Evolutionary conservation across 1,139 yeast species (phyloP), one percentile per base, ranked within the genome.

Genomic region (Lodderomyces margitis): DNA sequence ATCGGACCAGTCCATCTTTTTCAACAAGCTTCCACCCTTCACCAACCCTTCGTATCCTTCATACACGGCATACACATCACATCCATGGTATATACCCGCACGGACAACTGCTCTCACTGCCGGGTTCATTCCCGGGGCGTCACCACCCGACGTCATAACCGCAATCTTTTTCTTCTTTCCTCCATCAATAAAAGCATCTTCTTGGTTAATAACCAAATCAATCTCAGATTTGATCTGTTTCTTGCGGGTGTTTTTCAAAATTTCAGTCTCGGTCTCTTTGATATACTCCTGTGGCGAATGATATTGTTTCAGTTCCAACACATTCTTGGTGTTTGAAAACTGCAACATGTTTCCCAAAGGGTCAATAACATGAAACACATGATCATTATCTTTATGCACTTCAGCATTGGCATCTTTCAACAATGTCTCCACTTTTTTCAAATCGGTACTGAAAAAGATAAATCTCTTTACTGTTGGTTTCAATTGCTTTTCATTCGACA

Each of bases 111-210:
- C 94, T 52, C 98, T 76, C 14, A 92, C 98, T 39, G 84, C 87
- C 2, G 97, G 91, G 62, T 91, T 89, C 98, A 92, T 92, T 51
- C 98, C 98, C 19, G 96, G 98, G 36, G 98, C 89, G 65, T 91
- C 98, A 61, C 98, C 98, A 54, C 98, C 98, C 1, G 96, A 87
- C 1, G 98, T 92, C 92, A 92, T 87, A 40, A 92, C 94, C 5
- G 95, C 98, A 51, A 92, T 86, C 57, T 84, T 77, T 70, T 80
- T 76, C 53, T 58, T 58, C 30, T 42, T 21, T 21, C 34, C 38
- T 5, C 16, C 36, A 44, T 54, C 52, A 54, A 50, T 48, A 65
- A 52, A 24, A 8, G 28, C 19, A 6, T 36, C 38, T 14, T 34
- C 21, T 19, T 38, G 38, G 20, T 32, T 42, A 24, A 36, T 11